Conservation (phyloP, 2,329 filamentous ascomycete genomes). For the Colletotrichum ledebouriae region DNA sequence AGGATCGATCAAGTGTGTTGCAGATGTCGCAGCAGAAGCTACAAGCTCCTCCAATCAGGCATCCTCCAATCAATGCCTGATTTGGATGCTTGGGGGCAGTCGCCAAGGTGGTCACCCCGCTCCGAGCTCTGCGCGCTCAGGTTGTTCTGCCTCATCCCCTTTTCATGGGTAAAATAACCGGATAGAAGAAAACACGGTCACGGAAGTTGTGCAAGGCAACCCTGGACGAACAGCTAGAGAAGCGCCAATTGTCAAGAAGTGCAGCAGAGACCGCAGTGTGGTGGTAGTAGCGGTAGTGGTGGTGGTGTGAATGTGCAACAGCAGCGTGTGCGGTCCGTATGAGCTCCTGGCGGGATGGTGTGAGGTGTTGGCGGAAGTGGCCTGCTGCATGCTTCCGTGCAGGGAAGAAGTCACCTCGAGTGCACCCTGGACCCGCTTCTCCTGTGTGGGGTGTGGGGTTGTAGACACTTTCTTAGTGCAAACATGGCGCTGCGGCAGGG, state of each 20-base stretch:
- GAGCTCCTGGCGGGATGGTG: neutral
- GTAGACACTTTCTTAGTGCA: slow-evolving; percentile 8
- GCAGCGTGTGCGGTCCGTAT: neutral
- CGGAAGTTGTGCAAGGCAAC: slow-evolving; percentile 5
- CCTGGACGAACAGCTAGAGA: slow-evolving; percentile 21
- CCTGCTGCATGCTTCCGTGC: slow-evolving; percentile 36
- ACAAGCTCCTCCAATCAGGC: slow-evolving; percentile 42
- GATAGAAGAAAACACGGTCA: slow-evolving; percentile 18
- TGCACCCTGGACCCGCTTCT: slow-evolving; percentile 28
- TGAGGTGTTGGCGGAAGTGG: slow-evolving; percentile 37
- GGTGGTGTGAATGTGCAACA: slow-evolving; percentile 9
- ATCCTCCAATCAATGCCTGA: slow-evolving; percentile 37
- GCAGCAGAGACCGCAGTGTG: neutral
- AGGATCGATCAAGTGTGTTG: slow-evolving; percentile 41
- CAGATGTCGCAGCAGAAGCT: slow-evolving; percentile 39
- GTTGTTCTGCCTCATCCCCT: neutral
- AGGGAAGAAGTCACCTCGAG: slow-evolving; percentile 31
- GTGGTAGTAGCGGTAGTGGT: slow-evolving; percentile 5
- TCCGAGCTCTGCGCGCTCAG: slow-evolving; percentile 4
- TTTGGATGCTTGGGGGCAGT: slow-evolving; percentile 9
- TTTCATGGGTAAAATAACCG: slow-evolving; percentile 25
- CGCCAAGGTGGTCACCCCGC: slow-evolving; percentile 36
- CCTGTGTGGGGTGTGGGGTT: slow-evolving; percentile 39
- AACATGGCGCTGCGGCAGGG: slow-evolving; percentile 35
- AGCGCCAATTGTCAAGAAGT: neutral